Evolutionary conservation across 768 basidiomycete species (phyloP).

Genomic region (Trametes elegans): DNA sequence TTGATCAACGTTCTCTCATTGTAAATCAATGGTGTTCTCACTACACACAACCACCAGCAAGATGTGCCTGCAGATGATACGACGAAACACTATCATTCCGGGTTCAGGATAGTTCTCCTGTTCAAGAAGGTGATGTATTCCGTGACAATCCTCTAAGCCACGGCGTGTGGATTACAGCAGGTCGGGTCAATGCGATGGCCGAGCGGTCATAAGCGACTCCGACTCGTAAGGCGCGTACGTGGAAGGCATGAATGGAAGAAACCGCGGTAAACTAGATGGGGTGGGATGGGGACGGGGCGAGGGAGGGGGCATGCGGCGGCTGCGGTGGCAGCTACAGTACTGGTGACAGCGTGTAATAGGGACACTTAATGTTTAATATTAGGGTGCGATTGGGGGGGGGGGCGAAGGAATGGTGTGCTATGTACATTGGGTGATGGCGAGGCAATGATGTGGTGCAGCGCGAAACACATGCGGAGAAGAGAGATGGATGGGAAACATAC

Average conservation of each 20-base stretch:
- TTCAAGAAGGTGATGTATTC: neutral
- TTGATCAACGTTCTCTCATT: neutral
- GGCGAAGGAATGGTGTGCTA: neutral
- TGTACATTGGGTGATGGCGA: neutral
- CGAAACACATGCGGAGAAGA: slow-evolving; percentile 1
- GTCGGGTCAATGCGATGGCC: neutral
- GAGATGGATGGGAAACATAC: neutral
- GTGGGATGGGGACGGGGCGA: neutral
- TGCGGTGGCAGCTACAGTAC: slow-evolving; percentile 1
- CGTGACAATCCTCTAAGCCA: slow-evolving; percentile 1
- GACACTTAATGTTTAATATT: slow-evolving; percentile 7
- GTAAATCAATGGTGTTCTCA: neutral
- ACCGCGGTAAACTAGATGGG: neutral
- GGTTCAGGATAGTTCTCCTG: neutral
- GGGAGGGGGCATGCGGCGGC: neutral
- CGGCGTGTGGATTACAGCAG: slow-evolving; percentile 10
- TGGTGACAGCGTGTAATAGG: neutral
- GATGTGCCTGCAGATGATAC: no score
- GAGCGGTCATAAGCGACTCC: neutral
- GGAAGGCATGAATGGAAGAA: neutral
- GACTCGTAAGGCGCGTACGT: no score
- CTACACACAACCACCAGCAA: neutral
- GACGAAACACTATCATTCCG: no score
- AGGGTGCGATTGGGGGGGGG: neutral
- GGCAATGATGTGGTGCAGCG: neutral